These are phyloP conservation scores for Acacia concinna DNA, from an alignment of 331 rosid species.

Conservation along the genomic window DNA sequence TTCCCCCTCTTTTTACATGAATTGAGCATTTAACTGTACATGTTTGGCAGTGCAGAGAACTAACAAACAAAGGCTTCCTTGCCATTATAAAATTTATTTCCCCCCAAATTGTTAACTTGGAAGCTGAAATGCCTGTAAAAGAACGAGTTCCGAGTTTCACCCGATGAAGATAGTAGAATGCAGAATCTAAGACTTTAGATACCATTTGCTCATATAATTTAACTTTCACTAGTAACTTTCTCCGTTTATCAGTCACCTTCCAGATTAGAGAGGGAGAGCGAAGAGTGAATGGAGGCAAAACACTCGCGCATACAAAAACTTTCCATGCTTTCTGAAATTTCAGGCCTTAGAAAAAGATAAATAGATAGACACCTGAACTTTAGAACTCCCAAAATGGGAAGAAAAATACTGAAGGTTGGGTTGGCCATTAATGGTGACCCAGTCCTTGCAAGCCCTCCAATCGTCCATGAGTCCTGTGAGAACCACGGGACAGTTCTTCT, in stretches of 20 bases:
- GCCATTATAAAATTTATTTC: not conserved
- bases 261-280: not conserved
- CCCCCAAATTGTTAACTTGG: not conserved
- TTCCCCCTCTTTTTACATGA: too few relatives aligned
- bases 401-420: conserved; percentile 70
- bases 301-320: not conserved
- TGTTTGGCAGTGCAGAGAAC: not conserved
- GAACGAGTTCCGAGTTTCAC: conserved; percentile 3
- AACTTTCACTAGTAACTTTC: not conserved
- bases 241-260: not conserved
- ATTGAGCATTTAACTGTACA: not conserved
- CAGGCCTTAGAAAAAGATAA: not conserved
- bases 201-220: not conserved
- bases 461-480: conserved; percentile 70
- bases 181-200: not conserved
- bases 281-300: not conserved
- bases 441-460: conserved; percentile 81
- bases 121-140: not conserved
- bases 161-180: not conserved
- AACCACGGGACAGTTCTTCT: conserved; percentile 74
- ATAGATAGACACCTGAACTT: conserved; percentile 64
- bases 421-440: conserved; percentile 55
- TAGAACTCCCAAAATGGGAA: conserved; percentile 64
- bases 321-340: not conserved
- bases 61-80: not conserved